Conservation (phyloP, 176 grass and related monocot species). For the Eleusine indica region DNA sequence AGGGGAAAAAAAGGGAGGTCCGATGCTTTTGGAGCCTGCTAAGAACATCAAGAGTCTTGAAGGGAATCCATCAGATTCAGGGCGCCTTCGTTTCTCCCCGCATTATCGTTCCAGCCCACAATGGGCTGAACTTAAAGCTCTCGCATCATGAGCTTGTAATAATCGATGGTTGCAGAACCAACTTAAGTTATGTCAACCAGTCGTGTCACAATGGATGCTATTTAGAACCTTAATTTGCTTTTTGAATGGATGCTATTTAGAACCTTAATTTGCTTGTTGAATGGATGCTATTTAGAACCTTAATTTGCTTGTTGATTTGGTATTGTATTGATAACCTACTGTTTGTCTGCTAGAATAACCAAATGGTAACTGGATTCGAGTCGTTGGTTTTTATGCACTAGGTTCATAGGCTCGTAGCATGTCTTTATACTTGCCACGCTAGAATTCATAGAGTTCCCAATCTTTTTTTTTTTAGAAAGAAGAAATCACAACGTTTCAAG, state of each 20-base stretch:
- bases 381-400: neutral
- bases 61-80: slow-evolving; percentile 14
- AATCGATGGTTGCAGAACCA: slow-evolving; percentile 25
- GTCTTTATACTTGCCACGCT: neutral
- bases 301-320: slow-evolving; percentile 17
- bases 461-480: too few species aligned
- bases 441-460: neutral
- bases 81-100: slow-evolving; percentile 22
- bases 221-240: slow-evolving; percentile 5
- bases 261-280: slow-evolving; percentile 3
- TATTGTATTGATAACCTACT: slow-evolving; percentile 14
- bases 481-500: slow-evolving; percentile 1
- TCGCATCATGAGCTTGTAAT: slow-evolving; percentile 38
- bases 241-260: neutral
- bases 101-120: neutral
- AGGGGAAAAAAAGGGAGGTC: slow-evolving; percentile 10
- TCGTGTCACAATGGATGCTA: neutral
- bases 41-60: neutral
- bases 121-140: slow-evolving; percentile 3
- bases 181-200: neutral
- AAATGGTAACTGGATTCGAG: neutral
- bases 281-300: slow-evolving; percentile 16
- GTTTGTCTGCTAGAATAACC: slow-evolving; percentile 5
- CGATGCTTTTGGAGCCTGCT: slow-evolving; percentile 19
- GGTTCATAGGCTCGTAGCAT: neutral